phyloP scores from a whole-genome alignment of 139 green algal species.

The Nannochloris sp. region DNA sequence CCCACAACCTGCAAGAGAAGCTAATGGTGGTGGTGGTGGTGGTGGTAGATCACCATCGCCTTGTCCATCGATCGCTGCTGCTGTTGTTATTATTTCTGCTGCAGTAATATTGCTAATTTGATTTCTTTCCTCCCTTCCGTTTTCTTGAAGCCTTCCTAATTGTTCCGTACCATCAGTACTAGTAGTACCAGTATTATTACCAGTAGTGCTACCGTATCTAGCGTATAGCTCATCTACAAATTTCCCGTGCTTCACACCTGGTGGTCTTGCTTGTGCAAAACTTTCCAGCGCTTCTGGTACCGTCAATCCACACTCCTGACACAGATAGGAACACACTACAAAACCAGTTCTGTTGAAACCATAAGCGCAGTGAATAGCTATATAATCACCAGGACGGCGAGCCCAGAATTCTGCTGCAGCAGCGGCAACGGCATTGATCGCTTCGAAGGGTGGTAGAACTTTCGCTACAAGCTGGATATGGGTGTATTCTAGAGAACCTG shows the following conservation, averaged over 20 bases:
- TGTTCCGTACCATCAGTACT: no score
- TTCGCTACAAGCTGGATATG: slow-evolving; percentile 65
- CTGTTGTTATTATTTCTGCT: neutral
- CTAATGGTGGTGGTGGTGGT: no score
- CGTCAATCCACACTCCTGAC: slow-evolving; percentile 46
- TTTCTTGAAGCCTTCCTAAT: no score
- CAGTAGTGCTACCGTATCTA: slow-evolving; percentile 46
- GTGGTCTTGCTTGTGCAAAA: slow-evolving; percentile 59
- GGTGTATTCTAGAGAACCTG: slow-evolving; percentile 35
- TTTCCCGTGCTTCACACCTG: slow-evolving; percentile 73
- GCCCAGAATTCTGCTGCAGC: slow-evolving; percentile 48
- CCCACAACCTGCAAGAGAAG: no score
- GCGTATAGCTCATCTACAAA: slow-evolving; percentile 63
- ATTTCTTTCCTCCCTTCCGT: no score
- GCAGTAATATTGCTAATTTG: no score
- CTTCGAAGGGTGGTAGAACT: slow-evolving; percentile 44
- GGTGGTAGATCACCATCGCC: no score
- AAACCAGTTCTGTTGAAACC: slow-evolving; percentile 89
- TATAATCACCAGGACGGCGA: slow-evolving; percentile 41
- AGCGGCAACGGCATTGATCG: slow-evolving; percentile 46
- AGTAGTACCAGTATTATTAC: no score
- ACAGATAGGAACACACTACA: slow-evolving; percentile 72
- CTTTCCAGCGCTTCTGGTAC: slow-evolving; percentile 60
- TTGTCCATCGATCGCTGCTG: neutral
- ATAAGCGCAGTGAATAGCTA: slow-evolving; percentile 84